Base-by-base conservation (phyloP, 2,329 filamentous ascomycete genomes). In the Epichloe sibirici region DNA sequence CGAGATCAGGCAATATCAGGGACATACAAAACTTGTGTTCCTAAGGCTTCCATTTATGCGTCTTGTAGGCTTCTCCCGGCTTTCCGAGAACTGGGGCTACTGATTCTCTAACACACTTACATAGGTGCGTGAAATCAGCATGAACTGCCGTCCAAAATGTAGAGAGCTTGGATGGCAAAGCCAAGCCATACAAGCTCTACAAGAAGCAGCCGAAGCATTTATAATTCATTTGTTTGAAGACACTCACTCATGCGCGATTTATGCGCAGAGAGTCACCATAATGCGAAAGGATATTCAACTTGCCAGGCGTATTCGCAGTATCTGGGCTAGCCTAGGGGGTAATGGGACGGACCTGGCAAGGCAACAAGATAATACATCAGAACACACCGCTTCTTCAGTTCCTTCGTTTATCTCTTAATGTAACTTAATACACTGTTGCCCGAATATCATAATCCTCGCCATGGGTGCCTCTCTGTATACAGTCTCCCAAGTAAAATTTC, bases 221-320 rank as follows among this genome's bases (percentile, higher is more conserved):
- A 78, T 97, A 60, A 87, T 97, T 54, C 90, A 95, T 65, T 75
- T 97, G n/a, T 96, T 97, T 65, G 90, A 96, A 55, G 67, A 70
- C 50, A 68, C 68, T 38, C 96, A 97, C 72, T 79, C 97, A 43
- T 96, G 91, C 72, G 93, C 91, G 57, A 90, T 97, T 62, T 91
- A 97, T 71, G 93, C 91, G 56, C 96, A 95, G 74, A 79, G 91
- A 66, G 90, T 97, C 51, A 97, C 91, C 40, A 95, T 96, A 62
- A 91, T 95, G 88, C 90, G 93, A 70, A 95, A 95, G 73, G 93
- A 97, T 70, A 95, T 98, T 62, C 91, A 96, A 72, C 79, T 97
- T 55, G 91, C 91, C 21, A 75, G 87, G 62, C 74, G 87, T 59
- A 90, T 91, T 70, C 76, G 87, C 49, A 87, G 87, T 12, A 78